These are phyloP conservation scores for Phaeosphaeriaceae sp. DNA, from an alignment of 2,329 filamentous ascomycete species.

Conservation along the genomic window DNA sequence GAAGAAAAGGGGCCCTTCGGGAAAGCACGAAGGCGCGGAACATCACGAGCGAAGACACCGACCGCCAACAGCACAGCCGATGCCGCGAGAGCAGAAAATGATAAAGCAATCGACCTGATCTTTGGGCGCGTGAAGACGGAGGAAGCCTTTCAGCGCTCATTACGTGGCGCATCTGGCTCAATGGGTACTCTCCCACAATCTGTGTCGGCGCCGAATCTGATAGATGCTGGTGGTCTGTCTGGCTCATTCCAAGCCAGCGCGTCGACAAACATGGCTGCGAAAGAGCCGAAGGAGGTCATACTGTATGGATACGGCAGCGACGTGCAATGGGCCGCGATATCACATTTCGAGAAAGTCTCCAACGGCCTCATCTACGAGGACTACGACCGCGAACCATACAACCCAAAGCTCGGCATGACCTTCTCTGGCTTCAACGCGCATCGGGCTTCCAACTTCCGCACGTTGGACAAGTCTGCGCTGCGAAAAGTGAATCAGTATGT, in stretches of 20 bases:
- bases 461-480: constrained; percentile 75
- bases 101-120: constrained; percentile 56
- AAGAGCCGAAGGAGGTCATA: constrained; percentile 77
- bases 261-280: constrained; percentile 47
- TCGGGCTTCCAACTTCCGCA: constrained; percentile 68
- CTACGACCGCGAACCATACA: constrained; percentile 84
- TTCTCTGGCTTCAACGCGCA: constrained; percentile 73
- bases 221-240: constrained; percentile 35
- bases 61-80: constrained; percentile 67
- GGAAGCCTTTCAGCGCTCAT: constrained; percentile 37
- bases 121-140: constrained; percentile 48
- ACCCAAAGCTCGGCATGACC: constrained; percentile 67
- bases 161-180: constrained; percentile 26
- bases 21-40: constrained; percentile 54
- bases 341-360: constrained; percentile 86
- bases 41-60: constrained; percentile 62
- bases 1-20: constrained; percentile 70
- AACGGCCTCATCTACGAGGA: constrained; percentile 86
- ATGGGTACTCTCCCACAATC: constrained; percentile 34
- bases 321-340: constrained; percentile 80
- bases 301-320: constrained; percentile 80
- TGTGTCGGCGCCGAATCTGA: constrained; percentile 41
- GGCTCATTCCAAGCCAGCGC: constrained; percentile 37
- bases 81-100: constrained; percentile 52
- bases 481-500: constrained; percentile 80